These are phyloP conservation scores for Mucor indicus DNA, from an alignment of 371 early-diverging fungal species.

Conservation along the genomic window DNA sequence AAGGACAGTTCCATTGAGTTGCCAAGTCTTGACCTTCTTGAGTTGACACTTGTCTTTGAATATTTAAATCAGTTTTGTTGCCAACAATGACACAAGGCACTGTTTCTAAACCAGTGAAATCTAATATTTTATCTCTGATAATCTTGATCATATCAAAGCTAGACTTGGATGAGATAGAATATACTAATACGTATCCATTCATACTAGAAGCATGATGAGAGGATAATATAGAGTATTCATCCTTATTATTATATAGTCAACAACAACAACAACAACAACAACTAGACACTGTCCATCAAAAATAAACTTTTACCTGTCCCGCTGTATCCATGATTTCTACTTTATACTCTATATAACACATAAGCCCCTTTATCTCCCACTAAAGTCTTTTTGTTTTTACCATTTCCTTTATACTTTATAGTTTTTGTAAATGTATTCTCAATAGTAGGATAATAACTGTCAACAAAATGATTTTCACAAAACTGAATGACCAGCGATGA, in stretches of 20 bases:
- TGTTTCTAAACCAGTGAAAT: conserved; percentile 87
- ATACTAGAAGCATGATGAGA: conserved; percentile 87
- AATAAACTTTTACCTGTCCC: no score
- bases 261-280: no score
- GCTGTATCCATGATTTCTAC: conserved; percentile 95
- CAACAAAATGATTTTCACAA: conserved; percentile 90
- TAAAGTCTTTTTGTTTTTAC: no score
- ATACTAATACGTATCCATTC: conserved; percentile 92
- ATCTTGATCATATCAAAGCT: conserved; percentile 89
- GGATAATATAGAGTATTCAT: conserved; percentile 92
- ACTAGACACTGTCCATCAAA: no score
- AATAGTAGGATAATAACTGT: conserved; percentile 83
- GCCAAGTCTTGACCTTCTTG: conserved; percentile 82
- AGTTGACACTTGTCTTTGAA: conserved; percentile 75
- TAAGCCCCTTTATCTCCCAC: no score
- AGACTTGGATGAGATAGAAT: conserved; percentile 82
- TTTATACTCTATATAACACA: conserved; percentile 59
- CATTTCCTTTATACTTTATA: conserved; percentile 75
- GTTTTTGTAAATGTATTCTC: conserved; percentile 89
- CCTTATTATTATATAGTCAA: no score
- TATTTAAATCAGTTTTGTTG: conserved; percentile 89
- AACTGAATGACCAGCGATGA: conserved; percentile 92
- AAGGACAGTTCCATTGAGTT: conserved; percentile 78
- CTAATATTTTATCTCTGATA: conserved; percentile 93
- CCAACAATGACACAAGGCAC: conserved; percentile 92